A percentile compares a stretch with the other conserved stretches of the same genome.
phyloP scores from a whole-genome alignment of 225 moss, liverwort and hornwort genomes.

The Physcomitrium patens region DNA sequence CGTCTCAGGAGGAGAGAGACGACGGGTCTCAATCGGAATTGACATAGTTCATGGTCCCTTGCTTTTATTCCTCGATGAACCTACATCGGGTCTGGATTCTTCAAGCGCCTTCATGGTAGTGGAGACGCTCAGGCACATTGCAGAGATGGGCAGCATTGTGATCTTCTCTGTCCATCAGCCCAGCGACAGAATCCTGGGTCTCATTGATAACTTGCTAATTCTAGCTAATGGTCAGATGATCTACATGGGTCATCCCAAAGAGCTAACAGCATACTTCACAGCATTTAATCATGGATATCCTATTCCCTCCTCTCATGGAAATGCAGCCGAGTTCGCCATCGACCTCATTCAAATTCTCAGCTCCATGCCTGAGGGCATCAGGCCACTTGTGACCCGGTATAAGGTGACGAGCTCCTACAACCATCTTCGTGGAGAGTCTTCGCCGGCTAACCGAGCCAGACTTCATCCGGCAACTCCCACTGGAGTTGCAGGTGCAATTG shows the following conservation, averaged over 20 bases:
- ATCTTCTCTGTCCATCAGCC: slow-evolving; percentile 92
- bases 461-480: slow-evolving; percentile 55
- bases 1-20: slow-evolving; percentile 86
- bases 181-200: slow-evolving; percentile 83
- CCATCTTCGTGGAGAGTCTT: slow-evolving; percentile 27
- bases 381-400: slow-evolving; percentile 70
- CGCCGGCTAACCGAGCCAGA: slow-evolving; percentile 17
- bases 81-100: slow-evolving; percentile 89
- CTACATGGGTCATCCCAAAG: slow-evolving; percentile 68
- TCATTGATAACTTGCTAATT: slow-evolving; percentile 77
- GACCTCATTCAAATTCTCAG: slow-evolving; percentile 87
- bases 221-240: slow-evolving; percentile 92
- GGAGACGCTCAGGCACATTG: slow-evolving; percentile 81
- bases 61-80: slow-evolving; percentile 86
- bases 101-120: slow-evolving; percentile 85
- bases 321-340: slow-evolving; percentile 89
- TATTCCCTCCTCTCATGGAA: slow-evolving; percentile 86
- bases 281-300: slow-evolving; percentile 77
- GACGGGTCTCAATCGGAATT: slow-evolving; percentile 88
- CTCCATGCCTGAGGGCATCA: slow-evolving; percentile 74
- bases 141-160: slow-evolving; percentile 85
- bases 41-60: slow-evolving; percentile 88
- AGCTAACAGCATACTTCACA: slow-evolving; percentile 52
- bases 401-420: slow-evolving; percentile 45
- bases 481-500: slow-evolving; percentile 78